Evolutionary conservation across 139 green algal species (phyloP).

Genomic region (Tetradesmus lagerheimii): DNA sequence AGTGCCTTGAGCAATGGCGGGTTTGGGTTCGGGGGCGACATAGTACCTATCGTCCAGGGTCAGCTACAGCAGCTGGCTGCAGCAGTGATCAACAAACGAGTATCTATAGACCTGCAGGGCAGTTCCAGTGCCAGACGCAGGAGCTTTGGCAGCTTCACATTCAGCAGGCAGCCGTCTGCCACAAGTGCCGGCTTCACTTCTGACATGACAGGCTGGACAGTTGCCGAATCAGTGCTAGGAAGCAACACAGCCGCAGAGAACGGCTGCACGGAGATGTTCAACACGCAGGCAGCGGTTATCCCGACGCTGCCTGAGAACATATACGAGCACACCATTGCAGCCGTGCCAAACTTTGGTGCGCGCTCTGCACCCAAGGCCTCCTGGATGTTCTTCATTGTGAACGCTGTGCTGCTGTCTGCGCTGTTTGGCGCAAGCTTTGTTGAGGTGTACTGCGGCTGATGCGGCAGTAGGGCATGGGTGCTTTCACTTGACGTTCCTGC

Average conservation of each 20-base stretch:
- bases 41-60: neutral
- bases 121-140: neutral
- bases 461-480: no score
- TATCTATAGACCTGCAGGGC: neutral
- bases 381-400: constrained; percentile 37
- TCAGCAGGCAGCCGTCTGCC: neutral
- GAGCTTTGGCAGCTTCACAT: neutral
- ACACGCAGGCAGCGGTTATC: constrained; percentile 15
- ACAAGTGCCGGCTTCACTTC: neutral
- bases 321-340: constrained; percentile 40
- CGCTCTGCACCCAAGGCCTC: neutral
- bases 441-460: constrained; percentile 6
- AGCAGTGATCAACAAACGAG: neutral
- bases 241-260: neutral
- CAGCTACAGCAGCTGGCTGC: neutral
- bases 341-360: constrained; percentile 35
- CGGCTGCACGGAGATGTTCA: constrained; percentile 15
- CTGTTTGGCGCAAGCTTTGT: neutral
- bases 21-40: no score
- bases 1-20: neutral
- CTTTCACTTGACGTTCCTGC: neutral
- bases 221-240: neutral
- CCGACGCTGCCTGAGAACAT: constrained; percentile 36
- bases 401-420: neutral
- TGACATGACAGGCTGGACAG: neutral